These are phyloP conservation scores for Nidularia sp. DNA, from an alignment of 768 basidiomycete genomes.

Conservation along the genomic window DNA sequence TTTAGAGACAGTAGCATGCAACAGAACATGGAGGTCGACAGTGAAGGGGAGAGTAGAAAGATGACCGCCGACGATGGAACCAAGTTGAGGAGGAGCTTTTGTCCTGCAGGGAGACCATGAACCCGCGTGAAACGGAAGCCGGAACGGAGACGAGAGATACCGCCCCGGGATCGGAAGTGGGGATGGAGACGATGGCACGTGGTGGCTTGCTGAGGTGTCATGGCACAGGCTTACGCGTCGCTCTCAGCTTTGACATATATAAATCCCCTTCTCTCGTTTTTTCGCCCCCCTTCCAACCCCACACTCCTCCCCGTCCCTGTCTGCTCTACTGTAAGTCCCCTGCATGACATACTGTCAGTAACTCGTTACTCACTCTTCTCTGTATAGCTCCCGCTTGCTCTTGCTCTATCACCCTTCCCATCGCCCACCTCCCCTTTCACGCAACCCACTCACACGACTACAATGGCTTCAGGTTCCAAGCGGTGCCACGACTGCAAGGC, in stretches of 20 bases:
- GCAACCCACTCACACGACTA: slow-evolving; percentile 34
- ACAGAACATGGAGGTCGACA: too few relatives aligned
- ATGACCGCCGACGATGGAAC: too few relatives aligned
- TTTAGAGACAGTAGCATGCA: too few relatives aligned
- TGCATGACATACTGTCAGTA: slow-evolving; percentile 2
- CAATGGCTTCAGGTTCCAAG: slow-evolving; percentile 80
- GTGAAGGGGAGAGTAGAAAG: too few relatives aligned
- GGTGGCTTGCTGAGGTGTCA: slow-evolving; percentile 1
- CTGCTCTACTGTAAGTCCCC: background rate
- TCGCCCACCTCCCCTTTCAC: slow-evolving; percentile 3
- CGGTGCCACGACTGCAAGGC: slow-evolving; percentile 52
- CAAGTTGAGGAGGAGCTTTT: too few relatives aligned
- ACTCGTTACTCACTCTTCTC: background rate
- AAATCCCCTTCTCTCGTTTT: background rate
- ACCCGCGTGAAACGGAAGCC: too few relatives aligned
- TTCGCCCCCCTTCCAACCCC: background rate
- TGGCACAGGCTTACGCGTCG: slow-evolving; percentile 9
- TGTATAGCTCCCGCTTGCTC: background rate
- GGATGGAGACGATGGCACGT: slow-evolving; percentile 4
- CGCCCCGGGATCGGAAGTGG: background rate
- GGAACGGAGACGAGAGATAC: background rate
- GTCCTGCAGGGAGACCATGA: too few relatives aligned
- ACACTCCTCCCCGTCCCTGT: background rate
- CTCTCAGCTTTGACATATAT: background rate
- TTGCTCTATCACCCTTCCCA: slow-evolving; percentile 2